Evolutionary conservation across 257 asterid genomes (phyloP).

Genomic region (Jasminum sambac): DNA sequence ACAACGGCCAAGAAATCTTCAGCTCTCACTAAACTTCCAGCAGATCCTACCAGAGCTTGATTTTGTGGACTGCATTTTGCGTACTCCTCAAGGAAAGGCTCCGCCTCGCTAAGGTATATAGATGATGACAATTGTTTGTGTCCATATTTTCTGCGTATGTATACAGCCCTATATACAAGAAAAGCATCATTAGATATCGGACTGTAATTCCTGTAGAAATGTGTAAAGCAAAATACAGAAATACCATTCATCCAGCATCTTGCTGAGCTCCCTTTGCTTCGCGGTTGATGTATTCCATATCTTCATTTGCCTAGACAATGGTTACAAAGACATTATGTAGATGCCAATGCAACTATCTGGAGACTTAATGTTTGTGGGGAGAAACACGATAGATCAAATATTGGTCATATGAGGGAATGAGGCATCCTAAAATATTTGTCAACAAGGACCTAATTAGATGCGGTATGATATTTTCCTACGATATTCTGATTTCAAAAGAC

Average conservation of each 20-base stretch:
- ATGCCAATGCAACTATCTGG: background rate
- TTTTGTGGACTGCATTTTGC: slow-evolving; percentile 89
- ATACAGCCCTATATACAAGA: slow-evolving; percentile 68
- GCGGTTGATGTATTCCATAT: slow-evolving; percentile 93
- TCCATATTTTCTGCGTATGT: slow-evolving; percentile 73
- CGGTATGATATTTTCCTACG: slow-evolving; percentile 14
- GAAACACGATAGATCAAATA: background rate
- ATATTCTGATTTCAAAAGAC: slow-evolving; percentile 8
- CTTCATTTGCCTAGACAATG: slow-evolving; percentile 80
- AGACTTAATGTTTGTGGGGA: slow-evolving; percentile 2
- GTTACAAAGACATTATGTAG: slow-evolving; percentile 16
- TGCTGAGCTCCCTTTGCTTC: slow-evolving; percentile 79
- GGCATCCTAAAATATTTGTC: slow-evolving; percentile 16
- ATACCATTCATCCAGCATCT: slow-evolving; percentile 98
- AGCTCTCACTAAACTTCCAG: slow-evolving; percentile 81
- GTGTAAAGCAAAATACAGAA: slow-evolving; percentile 28
- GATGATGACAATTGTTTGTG: slow-evolving; percentile 69
- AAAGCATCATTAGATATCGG: slow-evolving; percentile 24
- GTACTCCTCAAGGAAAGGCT: slow-evolving; percentile 92
- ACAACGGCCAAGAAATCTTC: slow-evolving; percentile 83
- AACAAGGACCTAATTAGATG: slow-evolving; percentile 8
- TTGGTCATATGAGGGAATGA: slow-evolving; percentile 4
- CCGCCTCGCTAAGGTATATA: slow-evolving; percentile 87
- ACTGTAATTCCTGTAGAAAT: slow-evolving; percentile 25
- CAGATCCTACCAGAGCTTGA: slow-evolving; percentile 87